Evolutionary conservation across 768 basidiomycete genomes (phyloP).

Genomic region (Sarcomyxa edulis): DNA sequence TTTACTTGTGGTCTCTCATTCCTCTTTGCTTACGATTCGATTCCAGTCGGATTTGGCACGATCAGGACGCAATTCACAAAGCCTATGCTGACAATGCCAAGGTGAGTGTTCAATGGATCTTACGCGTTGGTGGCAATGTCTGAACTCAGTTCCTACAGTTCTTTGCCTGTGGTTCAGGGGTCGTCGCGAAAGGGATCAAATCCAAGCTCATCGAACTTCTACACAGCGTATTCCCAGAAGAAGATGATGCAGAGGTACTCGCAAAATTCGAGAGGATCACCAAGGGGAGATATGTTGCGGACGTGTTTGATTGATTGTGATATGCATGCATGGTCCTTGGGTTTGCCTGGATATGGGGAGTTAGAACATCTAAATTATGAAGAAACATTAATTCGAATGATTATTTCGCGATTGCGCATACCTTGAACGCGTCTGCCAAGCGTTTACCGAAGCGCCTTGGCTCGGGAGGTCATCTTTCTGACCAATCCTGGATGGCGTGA

Average conservation of each 20-base stretch:
- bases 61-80: conserved; percentile 24
- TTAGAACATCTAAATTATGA: no score
- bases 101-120: conserved; percentile 17
- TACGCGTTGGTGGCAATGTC: neutral
- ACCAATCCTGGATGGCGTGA: no score
- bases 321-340: no score
- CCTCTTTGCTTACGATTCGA: neutral
- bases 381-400: no score
- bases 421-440: no score
- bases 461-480: no score
- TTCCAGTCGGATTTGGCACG: conserved; percentile 35
- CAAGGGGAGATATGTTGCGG: conserved; percentile 36
- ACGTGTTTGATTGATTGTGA: conserved; percentile 42
- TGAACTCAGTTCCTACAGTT: conserved; percentile 18
- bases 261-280: conserved; percentile 25
- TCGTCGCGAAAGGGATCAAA: conserved; percentile 33
- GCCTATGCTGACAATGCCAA: conserved; percentile 27
- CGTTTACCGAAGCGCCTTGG: no score
- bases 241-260: conserved; percentile 20
- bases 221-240: conserved; percentile 15
- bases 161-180: conserved; percentile 36
- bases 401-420: no score
- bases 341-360: no score
- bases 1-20: no score
- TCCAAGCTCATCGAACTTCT: conserved; percentile 29